A percentile compares a stretch with the other conserved stretches of the same genome.
These are phyloP conservation scores for Cyclotella sp. DNA, from an alignment of 108 stramenopile species.

Conservation along the genomic window DNA sequence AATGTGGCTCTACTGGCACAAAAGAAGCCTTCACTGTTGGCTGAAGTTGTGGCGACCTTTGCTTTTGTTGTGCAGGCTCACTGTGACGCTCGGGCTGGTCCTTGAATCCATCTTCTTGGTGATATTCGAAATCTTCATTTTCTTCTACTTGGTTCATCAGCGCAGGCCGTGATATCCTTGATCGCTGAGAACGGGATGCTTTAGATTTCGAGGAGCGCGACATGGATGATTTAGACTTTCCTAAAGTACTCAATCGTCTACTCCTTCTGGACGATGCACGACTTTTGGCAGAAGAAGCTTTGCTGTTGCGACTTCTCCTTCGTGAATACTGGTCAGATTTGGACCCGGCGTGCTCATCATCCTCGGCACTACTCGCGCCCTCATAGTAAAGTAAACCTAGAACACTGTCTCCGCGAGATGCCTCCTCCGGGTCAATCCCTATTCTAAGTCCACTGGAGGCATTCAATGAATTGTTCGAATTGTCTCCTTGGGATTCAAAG, in stretches of 20 bases:
- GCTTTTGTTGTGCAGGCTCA: background rate
- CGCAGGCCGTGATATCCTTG: background rate
- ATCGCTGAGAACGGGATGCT: background rate
- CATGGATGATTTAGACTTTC: conserved; percentile 3
- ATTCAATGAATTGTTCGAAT: conserved; percentile 4
- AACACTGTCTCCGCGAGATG: conserved; percentile 6
- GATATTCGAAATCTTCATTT: background rate
- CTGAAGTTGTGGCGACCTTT: too few relatives aligned
- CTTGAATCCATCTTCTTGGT: background rate
- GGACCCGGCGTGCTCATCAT: background rate
- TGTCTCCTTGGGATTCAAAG: conserved; percentile 10
- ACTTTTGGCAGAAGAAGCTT: conserved; percentile 1
- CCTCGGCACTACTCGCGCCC: conserved; percentile 20
- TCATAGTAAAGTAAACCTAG: conserved; percentile 25
- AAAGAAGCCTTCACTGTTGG: too few relatives aligned
- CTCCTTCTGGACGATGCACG: background rate
- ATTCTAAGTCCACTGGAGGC: background rate
- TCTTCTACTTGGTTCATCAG: background rate
- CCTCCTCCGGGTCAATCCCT: conserved; percentile 17
- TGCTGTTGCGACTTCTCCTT: background rate
- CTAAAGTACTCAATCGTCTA: background rate
- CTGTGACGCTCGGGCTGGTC: background rate
- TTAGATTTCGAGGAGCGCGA: background rate
- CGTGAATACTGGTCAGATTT: background rate
- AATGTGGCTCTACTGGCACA: too few relatives aligned